Percentiles rank a stretch among this genome's conserved stretches.
These are phyloP conservation scores for Coleophoma crateriformis DNA, from an alignment of 2,329 filamentous ascomycete species.

Conservation along the genomic window DNA sequence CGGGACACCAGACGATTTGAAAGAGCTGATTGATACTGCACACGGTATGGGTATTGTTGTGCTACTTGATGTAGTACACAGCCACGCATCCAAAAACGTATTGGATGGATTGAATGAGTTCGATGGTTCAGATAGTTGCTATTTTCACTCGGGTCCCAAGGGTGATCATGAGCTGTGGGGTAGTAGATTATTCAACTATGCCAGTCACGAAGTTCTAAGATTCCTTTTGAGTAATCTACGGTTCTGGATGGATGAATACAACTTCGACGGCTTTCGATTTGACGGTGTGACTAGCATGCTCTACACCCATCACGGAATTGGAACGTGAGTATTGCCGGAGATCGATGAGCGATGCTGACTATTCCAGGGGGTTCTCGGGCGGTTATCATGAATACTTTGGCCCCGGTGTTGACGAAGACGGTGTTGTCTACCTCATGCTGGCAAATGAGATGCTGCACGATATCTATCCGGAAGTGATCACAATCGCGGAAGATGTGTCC, in stretches of 20 bases:
- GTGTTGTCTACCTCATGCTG: constrained; percentile 89
- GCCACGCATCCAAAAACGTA: constrained; percentile 96
- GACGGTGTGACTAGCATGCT: constrained; percentile 99
- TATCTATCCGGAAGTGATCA: constrained; percentile 84
- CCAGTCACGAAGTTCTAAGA: constrained; percentile 87
- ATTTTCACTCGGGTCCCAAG: constrained; percentile 84
- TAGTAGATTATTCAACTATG: constrained; percentile 95
- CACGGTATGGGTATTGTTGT: constrained; percentile 88
- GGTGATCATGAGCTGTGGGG: constrained; percentile 94
- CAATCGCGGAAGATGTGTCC: constrained; percentile 93
- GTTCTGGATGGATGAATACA: constrained; percentile 99
- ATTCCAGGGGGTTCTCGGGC: constrained; percentile 78
- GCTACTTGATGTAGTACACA: constrained; percentile 92
- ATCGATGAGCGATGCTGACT: constrained; percentile 7
- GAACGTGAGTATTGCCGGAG: constrained; percentile 61
- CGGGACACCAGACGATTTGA: constrained; percentile 87
- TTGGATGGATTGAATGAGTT: constrained; percentile 94
- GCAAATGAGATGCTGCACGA: constrained; percentile 93
- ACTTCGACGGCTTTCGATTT: constrained; percentile 95
- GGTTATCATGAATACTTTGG: constrained; percentile 99
- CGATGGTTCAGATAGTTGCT: constrained; percentile 89
- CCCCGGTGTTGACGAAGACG: constrained; percentile 81
- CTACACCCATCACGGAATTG: constrained; percentile 92
- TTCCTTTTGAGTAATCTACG: constrained; percentile 92
- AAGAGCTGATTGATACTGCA: constrained; percentile 92